Base-by-base conservation (phyloP, 371 early-diverging fungal species). In the Capillidium heterosporum region DNA sequence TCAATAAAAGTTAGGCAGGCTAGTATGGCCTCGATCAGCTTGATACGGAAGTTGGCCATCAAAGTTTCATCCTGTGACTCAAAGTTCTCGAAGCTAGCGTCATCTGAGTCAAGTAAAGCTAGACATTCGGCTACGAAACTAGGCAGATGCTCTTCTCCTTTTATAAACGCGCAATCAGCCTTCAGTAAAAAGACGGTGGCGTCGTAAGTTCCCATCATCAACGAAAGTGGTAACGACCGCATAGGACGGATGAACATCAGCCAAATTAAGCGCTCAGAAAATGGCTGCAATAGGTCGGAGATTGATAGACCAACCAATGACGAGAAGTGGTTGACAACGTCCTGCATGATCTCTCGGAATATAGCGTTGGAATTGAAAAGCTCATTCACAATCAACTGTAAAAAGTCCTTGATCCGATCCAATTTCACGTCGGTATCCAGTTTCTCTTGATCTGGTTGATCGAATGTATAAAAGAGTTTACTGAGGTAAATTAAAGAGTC, bases 151-250 rank as follows among this genome's bases (percentile, higher is more conserved):
- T 95, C 97, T 17, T 41, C 50, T 61, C 94, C 91, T 43, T 78
- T 78, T 43, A 96, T 66, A 62, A 97, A 80, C 1, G 91, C 81
- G 32, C 96, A 95, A 2, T 83, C 75, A n/a, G 96, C 68, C 0
- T 84, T 75, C 56, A 98, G 70, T 57, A 94, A 92, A 66, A 91
- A 97, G 0, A 95, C 95, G 58, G 97, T 88, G 19, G 97, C 97
- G 61, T 97, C 98, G 59, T 94, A 94, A 62, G 93, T 81, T 8
- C 97, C 99, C 27, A 98, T 96, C 67, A 95, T 97, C 85, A 93
- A 87, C 35, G 88, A 80, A 69, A 91, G 85, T 0, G 97, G 93
- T 21, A 97, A 72, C 0, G 96, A 93, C 7, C 98, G 86, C 57
- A 98, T 68, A 1, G 98, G 98, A 63, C 95, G 95, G 32, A 91